Evolutionary conservation across 768 basidiomycete genomes (phyloP).

Genomic region (Mycena filopes): DNA sequence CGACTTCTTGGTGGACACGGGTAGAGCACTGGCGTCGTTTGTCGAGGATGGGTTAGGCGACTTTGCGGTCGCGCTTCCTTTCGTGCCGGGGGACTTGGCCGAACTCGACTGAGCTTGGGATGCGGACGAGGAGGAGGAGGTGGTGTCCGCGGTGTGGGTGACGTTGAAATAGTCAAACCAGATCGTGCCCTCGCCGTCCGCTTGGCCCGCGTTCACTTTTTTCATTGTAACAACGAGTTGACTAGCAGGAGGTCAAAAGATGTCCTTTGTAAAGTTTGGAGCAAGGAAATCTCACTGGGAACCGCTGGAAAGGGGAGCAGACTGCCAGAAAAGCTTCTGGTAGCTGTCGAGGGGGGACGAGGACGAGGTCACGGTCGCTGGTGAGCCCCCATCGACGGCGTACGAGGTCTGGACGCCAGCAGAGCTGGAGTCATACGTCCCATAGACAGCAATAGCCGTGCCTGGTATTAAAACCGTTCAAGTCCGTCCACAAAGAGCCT

Average conservation of each 20-base stretch:
- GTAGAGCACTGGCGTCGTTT: not conserved
- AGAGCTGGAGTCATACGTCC: slow-evolving; percentile 47
- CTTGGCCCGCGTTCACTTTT: slow-evolving; percentile 39
- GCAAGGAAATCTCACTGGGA: slow-evolving; percentile 43
- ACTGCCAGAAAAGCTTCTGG: slow-evolving; percentile 51
- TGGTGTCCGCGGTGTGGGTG: slow-evolving; percentile 31
- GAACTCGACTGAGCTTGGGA: slow-evolving; percentile 15
- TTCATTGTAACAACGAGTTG: slow-evolving; percentile 48
- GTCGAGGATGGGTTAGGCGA: slow-evolving; percentile 1
- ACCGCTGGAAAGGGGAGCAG: slow-evolving; percentile 35
- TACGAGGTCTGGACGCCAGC: slow-evolving; percentile 49
- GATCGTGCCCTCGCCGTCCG: slow-evolving; percentile 49
- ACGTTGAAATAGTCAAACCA: slow-evolving; percentile 56
- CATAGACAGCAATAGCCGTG: slow-evolving; percentile 46
- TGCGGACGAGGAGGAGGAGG: slow-evolving; percentile 3
- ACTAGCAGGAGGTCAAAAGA: slow-evolving; percentile 32
- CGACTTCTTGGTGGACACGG: slow-evolving; percentile 4
- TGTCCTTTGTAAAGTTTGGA: not conserved
- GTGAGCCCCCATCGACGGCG: slow-evolving; percentile 43
- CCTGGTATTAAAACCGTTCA: slow-evolving; percentile 36
- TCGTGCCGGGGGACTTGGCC: not conserved
- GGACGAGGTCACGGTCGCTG: slow-evolving; percentile 40
- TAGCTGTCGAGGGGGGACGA: slow-evolving; percentile 41
- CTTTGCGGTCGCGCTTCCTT: not conserved
- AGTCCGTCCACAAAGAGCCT: not conserved